Percentiles rank a stretch among this genome's conserved stretches.
These are phyloP conservation scores for Botrytis squamosa DNA, from an alignment of 2,329 filamentous ascomycete genomes.

Conservation along the genomic window DNA sequence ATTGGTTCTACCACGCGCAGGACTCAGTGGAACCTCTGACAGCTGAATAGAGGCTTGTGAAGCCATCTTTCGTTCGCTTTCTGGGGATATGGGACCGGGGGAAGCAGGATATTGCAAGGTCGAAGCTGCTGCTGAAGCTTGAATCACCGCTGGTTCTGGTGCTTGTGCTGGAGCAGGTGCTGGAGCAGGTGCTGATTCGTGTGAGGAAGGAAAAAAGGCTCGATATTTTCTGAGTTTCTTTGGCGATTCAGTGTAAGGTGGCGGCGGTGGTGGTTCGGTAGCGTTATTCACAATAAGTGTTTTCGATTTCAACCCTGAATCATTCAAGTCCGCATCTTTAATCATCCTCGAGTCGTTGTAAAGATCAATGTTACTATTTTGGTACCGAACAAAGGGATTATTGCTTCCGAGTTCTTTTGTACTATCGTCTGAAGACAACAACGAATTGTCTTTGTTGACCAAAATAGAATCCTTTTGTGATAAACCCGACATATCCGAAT, in stretches of 20 bases:
- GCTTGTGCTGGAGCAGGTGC: slow-evolving; percentile 39
- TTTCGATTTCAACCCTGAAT: slow-evolving; percentile 8
- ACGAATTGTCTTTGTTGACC: slow-evolving; percentile 26
- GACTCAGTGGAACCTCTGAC: slow-evolving; percentile 57
- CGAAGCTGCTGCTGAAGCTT: slow-evolving; percentile 42
- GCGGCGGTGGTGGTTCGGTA: slow-evolving; percentile 28
- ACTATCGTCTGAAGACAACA: slow-evolving; percentile 23
- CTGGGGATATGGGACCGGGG: slow-evolving; percentile 62
- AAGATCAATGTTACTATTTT: slow-evolving; percentile 20
- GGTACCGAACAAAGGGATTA: slow-evolving; percentile 33
- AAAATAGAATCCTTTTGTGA: slow-evolving; percentile 11
- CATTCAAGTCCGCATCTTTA: background rate
- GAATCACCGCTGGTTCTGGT: background rate
- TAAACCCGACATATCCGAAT: background rate
- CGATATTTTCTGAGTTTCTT: slow-evolving; percentile 46
- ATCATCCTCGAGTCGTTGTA: slow-evolving; percentile 16
- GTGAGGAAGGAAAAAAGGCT: slow-evolving; percentile 57
- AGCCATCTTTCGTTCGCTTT: slow-evolving; percentile 59
- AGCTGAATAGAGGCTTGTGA: slow-evolving; percentile 61
- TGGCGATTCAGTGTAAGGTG: slow-evolving; percentile 38
- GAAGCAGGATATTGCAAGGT: slow-evolving; percentile 55
- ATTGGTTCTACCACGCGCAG: slow-evolving; percentile 38
- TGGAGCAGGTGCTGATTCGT: slow-evolving; percentile 48
- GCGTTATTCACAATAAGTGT: slow-evolving; percentile 15
- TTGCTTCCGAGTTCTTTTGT: slow-evolving; percentile 28